Evolutionary conservation across 2,329 filamentous ascomycete species (phyloP).

Genomic region (Penicillium occitanis): DNA sequence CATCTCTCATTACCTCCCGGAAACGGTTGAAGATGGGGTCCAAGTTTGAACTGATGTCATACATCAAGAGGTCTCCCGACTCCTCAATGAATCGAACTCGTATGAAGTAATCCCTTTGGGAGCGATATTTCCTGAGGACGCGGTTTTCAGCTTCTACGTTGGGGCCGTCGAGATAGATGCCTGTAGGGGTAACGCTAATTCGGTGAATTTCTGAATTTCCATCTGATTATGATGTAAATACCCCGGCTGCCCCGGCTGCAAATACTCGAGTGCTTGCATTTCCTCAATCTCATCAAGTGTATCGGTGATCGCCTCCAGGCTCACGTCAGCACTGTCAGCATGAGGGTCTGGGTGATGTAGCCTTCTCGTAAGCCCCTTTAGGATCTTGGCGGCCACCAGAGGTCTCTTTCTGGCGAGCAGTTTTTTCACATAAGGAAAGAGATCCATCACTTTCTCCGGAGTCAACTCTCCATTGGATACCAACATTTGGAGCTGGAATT

Average conservation of each 20-base stretch:
- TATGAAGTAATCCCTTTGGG: conserved; percentile 29
- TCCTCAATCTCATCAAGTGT: conserved; percentile 47
- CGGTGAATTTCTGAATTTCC: conserved; percentile 58
- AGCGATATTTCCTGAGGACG: conserved; percentile 29
- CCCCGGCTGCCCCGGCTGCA: conserved; percentile 16
- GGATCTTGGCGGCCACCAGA: conserved; percentile 53
- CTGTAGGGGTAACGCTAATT: conserved; percentile 60
- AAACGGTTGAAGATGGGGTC: conserved; percentile 52
- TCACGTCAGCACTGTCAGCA: conserved; percentile 46
- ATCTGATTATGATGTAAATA: conserved; percentile 40
- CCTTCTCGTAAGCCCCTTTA: conserved; percentile 54
- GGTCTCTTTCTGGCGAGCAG: conserved; percentile 31
- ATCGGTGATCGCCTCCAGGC: conserved; percentile 43
- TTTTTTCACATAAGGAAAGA: conserved; percentile 49
- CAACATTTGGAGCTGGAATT: conserved; percentile 64
- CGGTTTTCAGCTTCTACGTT: conserved; percentile 45
- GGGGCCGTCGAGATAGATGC: conserved; percentile 58
- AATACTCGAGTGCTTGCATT: conserved; percentile 16
- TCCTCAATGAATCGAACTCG: conserved; percentile 31
- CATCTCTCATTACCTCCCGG: conserved; percentile 56
- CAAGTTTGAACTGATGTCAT: conserved; percentile 24
- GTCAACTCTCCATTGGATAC: conserved; percentile 63
- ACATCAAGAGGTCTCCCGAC: conserved; percentile 28
- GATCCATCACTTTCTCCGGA: conserved; percentile 51
- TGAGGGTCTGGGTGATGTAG: conserved; percentile 59